Evolutionary conservation across 148 eudicot species (phyloP).

Genomic region (Simmondsia chinensis): DNA sequence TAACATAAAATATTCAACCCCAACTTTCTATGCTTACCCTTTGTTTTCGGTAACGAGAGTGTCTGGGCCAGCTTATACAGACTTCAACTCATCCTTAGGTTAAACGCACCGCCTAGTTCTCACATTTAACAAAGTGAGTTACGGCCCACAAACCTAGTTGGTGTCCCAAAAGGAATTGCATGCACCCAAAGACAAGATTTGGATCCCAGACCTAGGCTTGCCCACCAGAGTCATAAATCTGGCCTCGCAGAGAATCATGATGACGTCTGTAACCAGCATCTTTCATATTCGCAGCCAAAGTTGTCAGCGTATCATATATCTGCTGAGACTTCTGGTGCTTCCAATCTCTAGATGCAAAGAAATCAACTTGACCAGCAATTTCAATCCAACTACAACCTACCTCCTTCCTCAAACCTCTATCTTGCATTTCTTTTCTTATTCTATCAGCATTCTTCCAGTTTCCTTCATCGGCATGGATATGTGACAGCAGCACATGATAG

Average conservation of each 20-base stretch:
- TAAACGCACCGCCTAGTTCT: too few relatives aligned
- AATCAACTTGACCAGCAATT: constrained; percentile 37
- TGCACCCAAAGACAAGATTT: too few relatives aligned
- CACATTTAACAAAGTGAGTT: too few relatives aligned
- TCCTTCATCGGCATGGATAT: constrained; percentile 75
- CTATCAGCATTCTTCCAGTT: constrained; percentile 63
- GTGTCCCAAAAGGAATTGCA: too few relatives aligned
- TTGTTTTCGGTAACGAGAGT: too few relatives aligned
- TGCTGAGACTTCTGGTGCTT: constrained; percentile 38
- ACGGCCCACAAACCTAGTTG: too few relatives aligned
- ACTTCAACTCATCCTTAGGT: too few relatives aligned
- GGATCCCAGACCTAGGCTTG: neutral
- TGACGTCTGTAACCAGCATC: constrained; percentile 8
- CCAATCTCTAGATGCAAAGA: constrained; percentile 53
- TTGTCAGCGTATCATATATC: constrained; percentile 37
- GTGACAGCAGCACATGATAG: constrained; percentile 65
- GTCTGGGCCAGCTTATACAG: too few relatives aligned
- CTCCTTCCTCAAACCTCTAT: constrained; percentile 60
- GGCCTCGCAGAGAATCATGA: constrained; percentile 1
- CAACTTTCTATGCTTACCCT: too few relatives aligned
- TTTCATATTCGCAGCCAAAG: constrained; percentile 39
- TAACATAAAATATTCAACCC: too few relatives aligned
- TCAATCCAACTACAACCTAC: constrained; percentile 86
- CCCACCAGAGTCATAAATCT: constrained; percentile 2
- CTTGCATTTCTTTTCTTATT: constrained; percentile 57